These are phyloP conservation scores for Oryza rufipogon DNA, from an alignment of 176 grass and related monocot genomes.

Conservation along the genomic window DNA sequence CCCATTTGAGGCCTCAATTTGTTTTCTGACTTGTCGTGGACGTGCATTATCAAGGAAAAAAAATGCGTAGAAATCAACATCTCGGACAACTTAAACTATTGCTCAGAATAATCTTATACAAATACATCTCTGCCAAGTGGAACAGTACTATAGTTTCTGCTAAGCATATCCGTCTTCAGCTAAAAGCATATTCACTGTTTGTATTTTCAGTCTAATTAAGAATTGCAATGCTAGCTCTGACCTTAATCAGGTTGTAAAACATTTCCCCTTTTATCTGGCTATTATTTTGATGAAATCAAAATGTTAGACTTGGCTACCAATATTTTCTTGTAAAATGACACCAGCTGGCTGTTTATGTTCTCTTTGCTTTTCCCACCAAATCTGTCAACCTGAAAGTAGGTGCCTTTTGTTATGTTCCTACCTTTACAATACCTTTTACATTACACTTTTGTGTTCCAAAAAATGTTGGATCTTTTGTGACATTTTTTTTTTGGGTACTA, in stretches of 20 bases:
- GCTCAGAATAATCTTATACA: neutral
- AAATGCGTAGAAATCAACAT: neutral
- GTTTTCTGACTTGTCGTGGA: neutral
- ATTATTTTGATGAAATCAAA: constrained; percentile 12
- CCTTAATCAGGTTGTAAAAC: neutral
- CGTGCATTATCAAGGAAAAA: neutral
- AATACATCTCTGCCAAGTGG: constrained; percentile 7
- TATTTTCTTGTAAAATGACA: neutral
- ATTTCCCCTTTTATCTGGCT: neutral
- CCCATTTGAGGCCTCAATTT: neutral
- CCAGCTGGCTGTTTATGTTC: neutral
- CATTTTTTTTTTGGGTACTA: neutral
- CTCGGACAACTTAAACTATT: neutral
- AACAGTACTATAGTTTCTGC: neutral
- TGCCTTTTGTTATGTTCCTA: neutral
- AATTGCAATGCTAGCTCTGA: neutral
- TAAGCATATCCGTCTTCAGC: neutral
- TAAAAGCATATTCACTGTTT: neutral
- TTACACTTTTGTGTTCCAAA: neutral
- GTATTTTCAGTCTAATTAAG: neutral
- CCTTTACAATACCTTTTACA: neutral
- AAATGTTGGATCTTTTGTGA: neutral
- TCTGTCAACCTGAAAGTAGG: neutral
- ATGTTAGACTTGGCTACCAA: neutral
- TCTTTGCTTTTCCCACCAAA: neutral